Percentiles rank a stretch among this genome's conserved stretches.
phyloP scores from a whole-genome alignment of 805 yeast species.

The Hanseniaspora occidentalis region DNA sequence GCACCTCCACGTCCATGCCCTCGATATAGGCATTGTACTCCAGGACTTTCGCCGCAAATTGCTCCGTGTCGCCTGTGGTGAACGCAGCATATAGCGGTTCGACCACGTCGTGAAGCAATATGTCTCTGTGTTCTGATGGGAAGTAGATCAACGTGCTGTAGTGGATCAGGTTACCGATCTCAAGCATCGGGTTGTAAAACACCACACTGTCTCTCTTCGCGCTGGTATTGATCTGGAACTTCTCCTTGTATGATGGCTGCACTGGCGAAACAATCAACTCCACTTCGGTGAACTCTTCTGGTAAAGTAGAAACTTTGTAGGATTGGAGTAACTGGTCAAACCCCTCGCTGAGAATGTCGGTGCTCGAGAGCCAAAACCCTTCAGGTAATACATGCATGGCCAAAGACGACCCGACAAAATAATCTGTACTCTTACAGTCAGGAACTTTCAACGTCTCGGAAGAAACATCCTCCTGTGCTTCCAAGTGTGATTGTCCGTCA shows the following conservation, averaged over 20 bases:
- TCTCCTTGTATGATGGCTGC: constrained; percentile 15
- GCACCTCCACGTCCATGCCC: constrained; percentile 23
- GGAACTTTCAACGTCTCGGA: no score
- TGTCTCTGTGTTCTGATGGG: constrained; percentile 11
- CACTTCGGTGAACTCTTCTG: background rate
- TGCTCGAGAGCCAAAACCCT: background rate
- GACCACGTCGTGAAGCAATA: constrained; percentile 9
- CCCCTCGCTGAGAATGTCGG: background rate
- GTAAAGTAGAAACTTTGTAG: background rate
- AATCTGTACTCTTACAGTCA: no score
- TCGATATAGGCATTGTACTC: constrained; percentile 33
- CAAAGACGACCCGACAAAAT: no score
- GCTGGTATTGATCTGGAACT: constrained; percentile 15
- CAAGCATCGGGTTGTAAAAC: constrained; percentile 22
- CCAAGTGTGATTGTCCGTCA: no score
- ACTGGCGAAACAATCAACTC: constrained; percentile 8
- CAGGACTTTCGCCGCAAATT: constrained; percentile 24
- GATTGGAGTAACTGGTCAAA: background rate
- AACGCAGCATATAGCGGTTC: constrained; percentile 15
- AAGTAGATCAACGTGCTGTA: constrained; percentile 15
- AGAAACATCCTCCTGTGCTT: no score
- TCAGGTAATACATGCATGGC: background rate
- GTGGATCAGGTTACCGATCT: constrained; percentile 22
- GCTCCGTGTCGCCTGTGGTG: constrained; percentile 17
- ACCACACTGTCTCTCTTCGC: constrained; percentile 5